phyloP scores from a whole-genome alignment of 2,329 filamentous ascomycete genomes.

The Aspergillus novoparasiticus region DNA sequence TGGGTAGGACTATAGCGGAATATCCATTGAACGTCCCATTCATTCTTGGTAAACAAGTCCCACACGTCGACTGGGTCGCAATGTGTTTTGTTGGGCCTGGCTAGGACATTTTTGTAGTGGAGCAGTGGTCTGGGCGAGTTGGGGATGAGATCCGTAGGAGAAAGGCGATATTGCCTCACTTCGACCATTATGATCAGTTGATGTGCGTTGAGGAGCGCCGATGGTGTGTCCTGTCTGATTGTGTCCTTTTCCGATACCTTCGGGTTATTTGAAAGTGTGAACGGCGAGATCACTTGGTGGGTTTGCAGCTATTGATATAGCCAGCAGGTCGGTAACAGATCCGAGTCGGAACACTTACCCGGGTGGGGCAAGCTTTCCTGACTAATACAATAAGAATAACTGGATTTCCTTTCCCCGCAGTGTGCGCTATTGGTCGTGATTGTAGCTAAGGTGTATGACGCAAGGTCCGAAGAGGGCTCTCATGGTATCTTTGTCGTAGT shows the following conservation, averaged over 20 bases:
- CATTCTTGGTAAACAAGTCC: neutral
- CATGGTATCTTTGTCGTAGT: neutral
- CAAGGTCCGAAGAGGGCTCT: neutral
- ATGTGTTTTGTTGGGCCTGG: neutral
- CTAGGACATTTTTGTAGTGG: neutral
- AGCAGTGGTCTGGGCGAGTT: neutral
- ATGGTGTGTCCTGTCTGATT: fast-evolving
- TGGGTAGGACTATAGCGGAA: neutral
- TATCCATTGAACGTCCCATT: neutral
- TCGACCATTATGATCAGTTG: neutral
- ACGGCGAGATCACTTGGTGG: neutral
- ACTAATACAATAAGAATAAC: neutral
- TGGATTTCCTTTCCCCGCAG: neutral
- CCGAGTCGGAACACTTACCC: neutral
- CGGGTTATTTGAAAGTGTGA: neutral
- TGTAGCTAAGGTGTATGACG: too few species aligned
- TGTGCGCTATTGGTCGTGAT: too few species aligned
- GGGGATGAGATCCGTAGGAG: neutral
- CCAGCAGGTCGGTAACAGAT: neutral
- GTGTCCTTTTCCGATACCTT: neutral
- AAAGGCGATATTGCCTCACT: neutral
- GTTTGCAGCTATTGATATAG: neutral
- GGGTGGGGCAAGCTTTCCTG: neutral
- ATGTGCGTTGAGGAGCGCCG: fast-evolving
- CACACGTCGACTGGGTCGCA: neutral